Conservation (phyloP, 2,329 filamentous ascomycete genomes). For the Nakataea oryzae region DNA sequence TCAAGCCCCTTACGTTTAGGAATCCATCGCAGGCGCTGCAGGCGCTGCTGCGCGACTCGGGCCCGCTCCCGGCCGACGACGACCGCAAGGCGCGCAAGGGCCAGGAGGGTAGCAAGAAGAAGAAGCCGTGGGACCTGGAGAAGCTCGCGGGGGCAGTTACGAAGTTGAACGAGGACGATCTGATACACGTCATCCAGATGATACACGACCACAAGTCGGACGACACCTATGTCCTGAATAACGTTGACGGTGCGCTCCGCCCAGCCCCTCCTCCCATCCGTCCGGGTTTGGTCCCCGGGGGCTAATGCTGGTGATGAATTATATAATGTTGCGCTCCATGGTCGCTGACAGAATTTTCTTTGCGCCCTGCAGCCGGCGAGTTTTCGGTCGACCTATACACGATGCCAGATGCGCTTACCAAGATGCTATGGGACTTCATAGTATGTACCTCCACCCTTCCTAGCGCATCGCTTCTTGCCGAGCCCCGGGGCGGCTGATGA, state of each 20-base stretch:
- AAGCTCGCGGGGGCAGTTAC: constrained; percentile 89
- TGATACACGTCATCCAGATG: constrained; percentile 92
- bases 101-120: constrained; percentile 64
- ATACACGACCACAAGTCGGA: constrained; percentile 94
- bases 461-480: too few relatives aligned
- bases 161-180: constrained; percentile 83
- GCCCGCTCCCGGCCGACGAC: constrained; percentile 70
- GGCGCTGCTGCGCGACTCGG: constrained; percentile 69
- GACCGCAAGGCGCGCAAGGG: constrained; percentile 54
- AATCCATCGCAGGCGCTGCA: constrained; percentile 86
- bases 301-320: constrained; percentile 12
- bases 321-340: not conserved
- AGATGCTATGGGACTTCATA: constrained; percentile 89
- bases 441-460: constrained; percentile 28
- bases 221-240: constrained; percentile 94
- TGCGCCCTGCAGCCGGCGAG: constrained; percentile 58
- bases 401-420: constrained; percentile 79
- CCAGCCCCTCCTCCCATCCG: constrained; percentile 1
- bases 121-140: constrained; percentile 73
- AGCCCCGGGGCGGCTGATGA: not conserved
- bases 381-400: constrained; percentile 98
- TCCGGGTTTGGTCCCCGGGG: not conserved
- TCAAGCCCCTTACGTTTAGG: constrained; percentile 76
- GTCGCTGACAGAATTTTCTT: constrained; percentile 19
- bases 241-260: constrained; percentile 68